Evolutionary conservation across 2,329 filamentous ascomycete genomes (phyloP), one percentile per base, ranked within the genome.

Genomic region (Neospermospora avenae): DNA sequence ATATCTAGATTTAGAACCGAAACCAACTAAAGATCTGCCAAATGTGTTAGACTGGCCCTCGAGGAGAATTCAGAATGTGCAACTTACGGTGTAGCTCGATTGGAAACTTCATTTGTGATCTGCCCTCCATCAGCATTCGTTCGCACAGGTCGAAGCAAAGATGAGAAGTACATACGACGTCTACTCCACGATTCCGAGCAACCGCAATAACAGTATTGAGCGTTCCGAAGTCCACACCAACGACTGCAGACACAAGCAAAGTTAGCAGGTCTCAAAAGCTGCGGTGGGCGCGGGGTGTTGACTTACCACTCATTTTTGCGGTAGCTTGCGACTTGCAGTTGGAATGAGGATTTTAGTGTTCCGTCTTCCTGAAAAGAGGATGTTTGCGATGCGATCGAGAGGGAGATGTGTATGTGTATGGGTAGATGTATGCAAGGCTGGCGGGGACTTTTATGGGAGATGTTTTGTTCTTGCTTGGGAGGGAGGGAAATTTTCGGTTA

Each of bases 71-170:
- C 22, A 42, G 22, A 10, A 22, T 46, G 39, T 35, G 57, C 42
- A 58, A 88, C 92, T 84, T 90, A 97, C 91, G 95, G 95, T 71
- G 95, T 99, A 64, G 91, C 87, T 78, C 95, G 89, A 84, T 99
- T 98, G 69, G 95, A 99, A 71, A 98, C 95, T 80, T 99, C 95
- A 83, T 99, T 99, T 81, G 91, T 89, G 76, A 99, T 96, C 92
- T 96, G 73, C 59, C 70, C 56, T 59, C 45, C 44, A 70, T 77
- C 68, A 77, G 74, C 62, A 68, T 65, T 54, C 59, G 57, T 65
- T 54, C 59, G 57, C 60, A 57, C 35, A 60, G 20, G 55, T 67
- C 56, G 20, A 59, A 52, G 55, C n/a, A 14, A 3, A 49, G 41
- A 46, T 22, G 42, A 59, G 37, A 20, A 7, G 57, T 44, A 95